Percentiles rank a stretch among this genome's conserved stretches.
Evolutionary conservation across 2,329 filamentous ascomycete species (phyloP).

Genomic region (Monosporascus cannonballus): DNA sequence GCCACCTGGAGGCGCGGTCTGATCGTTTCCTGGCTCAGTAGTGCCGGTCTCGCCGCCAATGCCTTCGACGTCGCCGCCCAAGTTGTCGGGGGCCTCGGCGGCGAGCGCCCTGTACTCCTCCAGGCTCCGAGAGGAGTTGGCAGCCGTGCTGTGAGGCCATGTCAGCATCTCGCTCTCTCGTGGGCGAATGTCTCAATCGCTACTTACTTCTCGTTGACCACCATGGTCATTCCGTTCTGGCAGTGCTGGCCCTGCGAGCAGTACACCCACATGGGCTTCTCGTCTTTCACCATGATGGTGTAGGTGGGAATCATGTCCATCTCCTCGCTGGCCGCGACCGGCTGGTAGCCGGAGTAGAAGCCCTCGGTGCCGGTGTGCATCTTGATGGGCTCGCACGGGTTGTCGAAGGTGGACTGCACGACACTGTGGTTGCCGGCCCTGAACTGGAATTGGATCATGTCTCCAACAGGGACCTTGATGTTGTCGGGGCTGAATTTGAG

Average conservation of each 20-base stretch:
- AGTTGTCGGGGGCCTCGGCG: slow-evolving; percentile 22
- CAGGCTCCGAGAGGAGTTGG: slow-evolving; percentile 48
- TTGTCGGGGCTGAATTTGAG: slow-evolving; percentile 62
- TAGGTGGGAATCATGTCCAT: slow-evolving; percentile 57
- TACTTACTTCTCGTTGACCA: slow-evolving; percentile 67
- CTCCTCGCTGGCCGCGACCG: slow-evolving; percentile 46
- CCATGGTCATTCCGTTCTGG: slow-evolving; percentile 67
- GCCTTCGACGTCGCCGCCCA: slow-evolving; percentile 18
- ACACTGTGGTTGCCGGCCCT: slow-evolving; percentile 68
- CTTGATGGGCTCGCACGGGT: slow-evolving; percentile 59
- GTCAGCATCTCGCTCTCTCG: slow-evolving; percentile 6
- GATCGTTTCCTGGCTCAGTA: background rate
- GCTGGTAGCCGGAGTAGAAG: slow-evolving; percentile 62
- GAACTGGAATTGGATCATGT: slow-evolving; percentile 64
- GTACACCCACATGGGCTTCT: slow-evolving; percentile 71
- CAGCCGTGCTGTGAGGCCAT: slow-evolving; percentile 31
- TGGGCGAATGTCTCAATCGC: background rate
- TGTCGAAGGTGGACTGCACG: slow-evolving; percentile 68
- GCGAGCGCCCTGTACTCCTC: slow-evolving; percentile 40
- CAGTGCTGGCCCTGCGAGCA: slow-evolving; percentile 72
- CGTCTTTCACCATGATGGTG: slow-evolving; percentile 63
- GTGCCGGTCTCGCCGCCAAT: slow-evolving; percentile 18
- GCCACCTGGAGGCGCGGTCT: background rate
- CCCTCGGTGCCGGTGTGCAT: slow-evolving; percentile 46
- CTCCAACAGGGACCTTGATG: slow-evolving; percentile 56